Evolutionary conservation across 202 grass and related monocot species (phyloP).

Genomic region (Schoenoplectus triqueter): DNA sequence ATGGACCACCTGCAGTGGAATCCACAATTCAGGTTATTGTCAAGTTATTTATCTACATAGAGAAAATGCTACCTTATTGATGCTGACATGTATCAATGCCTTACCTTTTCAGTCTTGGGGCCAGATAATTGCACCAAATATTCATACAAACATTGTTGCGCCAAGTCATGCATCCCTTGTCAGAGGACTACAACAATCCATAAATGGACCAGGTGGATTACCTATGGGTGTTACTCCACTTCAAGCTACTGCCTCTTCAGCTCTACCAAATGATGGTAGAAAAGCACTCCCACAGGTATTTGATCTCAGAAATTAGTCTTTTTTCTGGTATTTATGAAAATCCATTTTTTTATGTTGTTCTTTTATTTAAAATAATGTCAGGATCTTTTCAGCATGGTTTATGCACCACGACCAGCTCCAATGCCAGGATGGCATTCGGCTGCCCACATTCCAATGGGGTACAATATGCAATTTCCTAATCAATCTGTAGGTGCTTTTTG

Average conservation of each 20-base stretch:
- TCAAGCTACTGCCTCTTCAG: constrained; percentile 24
- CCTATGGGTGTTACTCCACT: constrained; percentile 34
- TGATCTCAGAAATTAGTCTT: constrained; percentile 25
- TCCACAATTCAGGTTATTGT: constrained; percentile 49
- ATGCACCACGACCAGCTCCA: constrained; percentile 40
- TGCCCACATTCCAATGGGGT: constrained; percentile 43
- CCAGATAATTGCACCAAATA: constrained; percentile 31
- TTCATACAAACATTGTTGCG: constrained; percentile 31
- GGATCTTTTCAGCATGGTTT: constrained; percentile 52
- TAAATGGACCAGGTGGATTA: constrained; percentile 29
- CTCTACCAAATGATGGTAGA: constrained; percentile 39
- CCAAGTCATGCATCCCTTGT: constrained; percentile 26
- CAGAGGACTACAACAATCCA: constrained; percentile 30
- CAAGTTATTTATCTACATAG: constrained; percentile 20
- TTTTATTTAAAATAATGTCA: constrained; percentile 37
- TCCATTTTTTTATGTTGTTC: constrained; percentile 25
- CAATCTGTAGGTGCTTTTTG: constrained; percentile 42
- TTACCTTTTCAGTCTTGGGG: constrained; percentile 39
- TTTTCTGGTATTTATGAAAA: constrained; percentile 30
- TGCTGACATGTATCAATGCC: neutral
- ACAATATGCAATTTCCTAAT: constrained; percentile 40
- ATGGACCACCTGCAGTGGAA: constrained; percentile 34
- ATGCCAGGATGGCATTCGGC: constrained; percentile 47
- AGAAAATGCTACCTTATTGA: neutral
- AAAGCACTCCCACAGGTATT: constrained; percentile 57